Evolutionary conservation across 2,329 filamentous ascomycete species (phyloP).

Genomic region (Epichloe aotearoae): DNA sequence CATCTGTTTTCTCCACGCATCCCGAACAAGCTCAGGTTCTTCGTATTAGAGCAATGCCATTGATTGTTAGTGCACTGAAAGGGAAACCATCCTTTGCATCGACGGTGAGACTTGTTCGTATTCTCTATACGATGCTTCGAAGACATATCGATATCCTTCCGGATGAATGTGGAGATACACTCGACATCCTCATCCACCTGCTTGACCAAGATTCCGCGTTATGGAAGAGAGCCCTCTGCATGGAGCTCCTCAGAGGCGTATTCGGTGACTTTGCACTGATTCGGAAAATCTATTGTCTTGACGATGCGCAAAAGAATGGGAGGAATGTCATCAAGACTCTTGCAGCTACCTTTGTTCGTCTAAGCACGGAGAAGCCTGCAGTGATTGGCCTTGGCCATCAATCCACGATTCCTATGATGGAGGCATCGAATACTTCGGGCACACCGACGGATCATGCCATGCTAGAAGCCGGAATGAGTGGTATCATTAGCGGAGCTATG

Average conservation of each 20-base stretch:
- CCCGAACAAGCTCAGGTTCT: constrained; percentile 71
- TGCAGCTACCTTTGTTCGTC: constrained; percentile 76
- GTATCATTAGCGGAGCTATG: constrained; percentile 67
- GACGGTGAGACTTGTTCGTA: constrained; percentile 68
- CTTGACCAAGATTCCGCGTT: constrained; percentile 71
- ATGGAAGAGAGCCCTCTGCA: constrained; percentile 83
- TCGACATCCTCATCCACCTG: constrained; percentile 71
- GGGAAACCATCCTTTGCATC: constrained; percentile 69
- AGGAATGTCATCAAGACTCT: constrained; percentile 70
- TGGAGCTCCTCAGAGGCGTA: constrained; percentile 80
- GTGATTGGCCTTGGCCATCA: constrained; percentile 83
- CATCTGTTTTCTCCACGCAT: constrained; percentile 64
- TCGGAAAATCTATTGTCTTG: constrained; percentile 66
- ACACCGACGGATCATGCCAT: constrained; percentile 68
- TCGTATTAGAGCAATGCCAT: constrained; percentile 65
- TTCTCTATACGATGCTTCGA: constrained; percentile 69
- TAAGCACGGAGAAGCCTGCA: constrained; percentile 80
- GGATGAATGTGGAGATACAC: constrained; percentile 68
- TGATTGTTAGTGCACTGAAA: constrained; percentile 64
- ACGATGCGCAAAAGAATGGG: constrained; percentile 59
- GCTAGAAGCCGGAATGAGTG: constrained; percentile 75
- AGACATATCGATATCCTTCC: constrained; percentile 64
- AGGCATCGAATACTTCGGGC: constrained; percentile 39
- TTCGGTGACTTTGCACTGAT: constrained; percentile 71
- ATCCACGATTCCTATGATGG: constrained; percentile 64